Evolutionary conservation across 1,284 basidiomycete genomes (phyloP).

Genomic region (Ganoderma leucocontextum): DNA sequence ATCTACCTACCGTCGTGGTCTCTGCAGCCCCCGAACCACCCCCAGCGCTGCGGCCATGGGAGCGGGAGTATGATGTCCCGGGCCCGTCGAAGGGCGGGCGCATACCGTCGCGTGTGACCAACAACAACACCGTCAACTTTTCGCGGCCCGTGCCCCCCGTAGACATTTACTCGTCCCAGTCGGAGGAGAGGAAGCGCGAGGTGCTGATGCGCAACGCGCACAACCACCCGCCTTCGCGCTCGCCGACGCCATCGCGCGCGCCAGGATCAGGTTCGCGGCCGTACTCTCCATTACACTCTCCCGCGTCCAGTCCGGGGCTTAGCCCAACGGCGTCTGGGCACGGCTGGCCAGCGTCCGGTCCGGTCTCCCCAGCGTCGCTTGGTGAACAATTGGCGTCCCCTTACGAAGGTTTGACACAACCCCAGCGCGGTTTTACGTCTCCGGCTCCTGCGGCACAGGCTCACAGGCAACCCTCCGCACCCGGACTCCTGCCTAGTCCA

Average conservation of each 20-base stretch:
- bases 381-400: slow-evolving; percentile 8
- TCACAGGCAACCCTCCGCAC: background rate
- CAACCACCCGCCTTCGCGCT: slow-evolving; percentile 24
- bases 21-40: slow-evolving; percentile 43
- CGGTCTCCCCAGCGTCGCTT: slow-evolving; percentile 26
- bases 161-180: slow-evolving; percentile 39
- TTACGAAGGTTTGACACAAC: background rate
- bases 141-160: slow-evolving; percentile 61
- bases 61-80: slow-evolving; percentile 40
- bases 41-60: slow-evolving; percentile 4
- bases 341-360: slow-evolving; percentile 9
- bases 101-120: slow-evolving; percentile 29
- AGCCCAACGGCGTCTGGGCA: slow-evolving; percentile 14
- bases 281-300: slow-evolving; percentile 23
- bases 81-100: slow-evolving; percentile 37
- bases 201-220: slow-evolving; percentile 68
- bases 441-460: slow-evolving; percentile 11
- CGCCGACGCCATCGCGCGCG: background rate
- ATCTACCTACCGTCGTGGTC: slow-evolving; percentile 55
- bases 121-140: slow-evolving; percentile 51
- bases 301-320: slow-evolving; percentile 20
- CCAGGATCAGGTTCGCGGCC: background rate
- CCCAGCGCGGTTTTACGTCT: background rate
- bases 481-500: slow-evolving; percentile 11
- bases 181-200: slow-evolving; percentile 62